These are phyloP conservation scores for Rosellinia necatrix DNA, from an alignment of 2,329 filamentous ascomycete species.

Conservation along the genomic window DNA sequence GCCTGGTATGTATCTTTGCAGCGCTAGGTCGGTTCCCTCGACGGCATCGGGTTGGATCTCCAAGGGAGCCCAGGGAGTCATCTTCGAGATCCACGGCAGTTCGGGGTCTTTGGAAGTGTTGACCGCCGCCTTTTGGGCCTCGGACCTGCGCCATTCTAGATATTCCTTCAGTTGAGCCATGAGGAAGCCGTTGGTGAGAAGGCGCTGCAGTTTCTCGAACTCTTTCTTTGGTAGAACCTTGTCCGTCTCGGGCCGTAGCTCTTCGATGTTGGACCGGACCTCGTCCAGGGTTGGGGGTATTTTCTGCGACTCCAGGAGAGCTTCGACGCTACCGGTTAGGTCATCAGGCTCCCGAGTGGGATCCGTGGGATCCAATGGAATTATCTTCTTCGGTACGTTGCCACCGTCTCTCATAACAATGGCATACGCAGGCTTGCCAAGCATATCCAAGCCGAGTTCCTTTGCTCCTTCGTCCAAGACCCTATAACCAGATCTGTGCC, in stretches of 20 bases:
- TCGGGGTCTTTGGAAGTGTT: slow-evolving; percentile 8
- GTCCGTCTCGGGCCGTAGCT: slow-evolving; percentile 50
- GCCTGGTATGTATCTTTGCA: slow-evolving; percentile 40
- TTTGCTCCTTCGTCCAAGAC: slow-evolving; percentile 32
- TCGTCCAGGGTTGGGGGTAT: slow-evolving; percentile 42
- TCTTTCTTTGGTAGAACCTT: slow-evolving; percentile 45
- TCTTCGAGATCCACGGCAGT: slow-evolving; percentile 48
- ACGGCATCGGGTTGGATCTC: slow-evolving; percentile 13
- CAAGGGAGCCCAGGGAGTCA: slow-evolving; percentile 50
- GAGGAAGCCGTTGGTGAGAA: slow-evolving; percentile 53
- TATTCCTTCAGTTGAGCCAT: slow-evolving; percentile 51
- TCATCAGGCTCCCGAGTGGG: slow-evolving; percentile 20
- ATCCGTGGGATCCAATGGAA: background rate
- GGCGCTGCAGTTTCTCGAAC: slow-evolving; percentile 47
- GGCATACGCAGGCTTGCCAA: slow-evolving; percentile 49
- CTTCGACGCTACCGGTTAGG: slow-evolving; percentile 41
- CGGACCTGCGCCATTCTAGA: slow-evolving; percentile 29
- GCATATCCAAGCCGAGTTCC: slow-evolving; percentile 40
- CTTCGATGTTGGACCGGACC: slow-evolving; percentile 52
- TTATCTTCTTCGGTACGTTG: slow-evolving; percentile 13
- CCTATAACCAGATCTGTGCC: slow-evolving; percentile 32
- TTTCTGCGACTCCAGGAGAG: slow-evolving; percentile 38
- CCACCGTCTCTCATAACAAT: slow-evolving; percentile 52
- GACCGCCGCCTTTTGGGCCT: background rate
- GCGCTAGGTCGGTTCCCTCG: slow-evolving; percentile 26